Base-by-base conservation (phyloP, 352 stramenopile genomes). In the Phytophthora macrochlamydospora region DNA sequence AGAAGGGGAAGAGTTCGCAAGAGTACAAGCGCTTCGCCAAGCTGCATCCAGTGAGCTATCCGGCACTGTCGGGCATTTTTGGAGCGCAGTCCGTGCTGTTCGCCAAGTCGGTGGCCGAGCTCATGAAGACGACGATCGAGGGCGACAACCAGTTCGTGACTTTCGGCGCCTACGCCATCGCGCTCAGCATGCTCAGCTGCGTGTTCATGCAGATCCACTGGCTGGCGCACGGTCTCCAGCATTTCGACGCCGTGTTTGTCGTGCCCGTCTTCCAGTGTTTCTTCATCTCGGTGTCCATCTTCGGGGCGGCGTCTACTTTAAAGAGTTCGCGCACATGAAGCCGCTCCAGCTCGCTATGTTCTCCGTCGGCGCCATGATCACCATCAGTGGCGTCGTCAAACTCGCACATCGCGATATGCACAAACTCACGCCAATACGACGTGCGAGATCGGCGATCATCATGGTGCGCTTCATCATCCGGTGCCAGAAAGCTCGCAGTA, bases 241-340 rank as follows among this genome's bases (percentile, higher is more conserved):
- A 75, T 9, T 97, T 97, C 45, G 90, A 97, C 67, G 90, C 90
- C 2, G 85, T 94, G 9, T 92, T 97, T 37, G 73, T 97, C 33
- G 84, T 96, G 9, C 88, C 88, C 0, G 79, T 93, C 2, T 94
- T 95, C 62, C 84, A 93, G 71, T 95, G 92, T 54, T 97, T 97
- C 67, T 97, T 95, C 73, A 97, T 94, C 49, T 94, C 92, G 3
- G 84, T 94, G n/a, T 92, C 83, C 24, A 92, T 97, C 50, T 84
- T 97, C 42, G 89, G 86, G 91, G 91, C 7, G 91, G 89, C 9
- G 76, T 97, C 4, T 97, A 97, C 67, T 97, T 97, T 52, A 89
- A 92, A 54, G 87, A 95, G 64, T 93, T 95, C 56, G 62, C 73
- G 7, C 68, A 57, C 35, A 91, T 95, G 78, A 42, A 62, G 9